phyloP scores from a whole-genome alignment of 2,329 filamentous ascomycete species.

The Graphilbum sp. region DNA sequence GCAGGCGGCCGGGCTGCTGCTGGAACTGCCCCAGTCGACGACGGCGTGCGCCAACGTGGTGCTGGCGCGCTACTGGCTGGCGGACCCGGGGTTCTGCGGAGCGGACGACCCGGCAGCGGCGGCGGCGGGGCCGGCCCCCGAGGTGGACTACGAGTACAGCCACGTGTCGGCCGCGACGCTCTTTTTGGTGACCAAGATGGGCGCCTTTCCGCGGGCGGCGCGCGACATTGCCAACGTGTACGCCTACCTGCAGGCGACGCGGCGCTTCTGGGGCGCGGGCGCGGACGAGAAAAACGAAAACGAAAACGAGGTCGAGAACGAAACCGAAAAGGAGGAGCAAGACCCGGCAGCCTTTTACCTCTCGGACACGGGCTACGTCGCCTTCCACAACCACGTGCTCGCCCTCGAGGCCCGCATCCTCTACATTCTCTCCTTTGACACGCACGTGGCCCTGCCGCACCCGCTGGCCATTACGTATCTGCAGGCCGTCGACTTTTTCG shows the following conservation, averaged over 20 bases:
- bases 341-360: slow-evolving; percentile 30
- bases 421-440: slow-evolving; percentile 61
- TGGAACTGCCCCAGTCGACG: slow-evolving; percentile 71
- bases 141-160: slow-evolving; percentile 1
- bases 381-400: slow-evolving; percentile 47
- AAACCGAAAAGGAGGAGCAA: no score
- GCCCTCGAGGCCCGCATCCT: slow-evolving; percentile 65
- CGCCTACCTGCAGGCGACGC: slow-evolving; percentile 53
- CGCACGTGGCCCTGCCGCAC: slow-evolving; percentile 73
- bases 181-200: slow-evolving; percentile 72
- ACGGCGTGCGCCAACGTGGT: slow-evolving; percentile 75
- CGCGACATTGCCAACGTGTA: slow-evolving; percentile 77
- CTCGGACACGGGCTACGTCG: slow-evolving; percentile 54
- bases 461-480: slow-evolving; percentile 81
- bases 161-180: slow-evolving; percentile 64
- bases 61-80: slow-evolving; percentile 65
- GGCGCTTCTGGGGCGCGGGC: neutral
- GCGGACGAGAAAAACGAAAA: slow-evolving; percentile 9
- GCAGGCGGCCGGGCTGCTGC: slow-evolving; percentile 63
- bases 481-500: slow-evolving; percentile 61
- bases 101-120: slow-evolving; percentile 27
- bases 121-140: neutral
- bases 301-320: no score
- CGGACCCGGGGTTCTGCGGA: slow-evolving; percentile 20
- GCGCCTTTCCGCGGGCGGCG: slow-evolving; percentile 56